Conservation (phyloP, 495 filamentous ascomycete species). For the Neurospora sp. region DNA sequence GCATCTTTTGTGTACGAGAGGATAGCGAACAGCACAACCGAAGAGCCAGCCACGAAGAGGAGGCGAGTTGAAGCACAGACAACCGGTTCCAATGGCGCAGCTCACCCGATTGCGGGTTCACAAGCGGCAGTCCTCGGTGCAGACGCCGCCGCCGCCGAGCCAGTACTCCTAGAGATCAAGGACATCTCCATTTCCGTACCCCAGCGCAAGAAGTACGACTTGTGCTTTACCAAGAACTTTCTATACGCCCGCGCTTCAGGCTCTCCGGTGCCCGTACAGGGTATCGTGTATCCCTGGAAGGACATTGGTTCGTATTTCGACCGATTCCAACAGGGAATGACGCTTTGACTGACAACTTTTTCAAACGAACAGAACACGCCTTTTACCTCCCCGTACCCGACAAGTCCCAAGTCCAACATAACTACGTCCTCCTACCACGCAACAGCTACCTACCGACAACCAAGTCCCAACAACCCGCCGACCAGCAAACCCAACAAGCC, state of each 20-base stretch:
- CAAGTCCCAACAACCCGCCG: slow-evolving; percentile 11
- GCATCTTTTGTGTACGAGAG: slow-evolving; percentile 36
- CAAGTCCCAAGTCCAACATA: slow-evolving; percentile 77
- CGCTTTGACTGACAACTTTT: neutral
- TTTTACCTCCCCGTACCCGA: slow-evolving; percentile 84
- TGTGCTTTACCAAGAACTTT: slow-evolving; percentile 58
- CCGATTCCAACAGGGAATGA: slow-evolving; percentile 12
- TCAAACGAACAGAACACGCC: slow-evolving; percentile 49
- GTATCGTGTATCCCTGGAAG: slow-evolving; percentile 52
- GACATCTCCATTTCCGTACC: slow-evolving; percentile 73
- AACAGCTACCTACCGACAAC: slow-evolving; percentile 38
- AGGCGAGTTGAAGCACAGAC: slow-evolving; percentile 33
- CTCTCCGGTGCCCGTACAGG: slow-evolving; percentile 57
- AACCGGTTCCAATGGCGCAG: slow-evolving; percentile 9
- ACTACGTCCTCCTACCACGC: slow-evolving; percentile 79
- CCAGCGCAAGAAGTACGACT: slow-evolving; percentile 81
- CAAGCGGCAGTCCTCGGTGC: slow-evolving; percentile 1
- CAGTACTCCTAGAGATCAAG: slow-evolving; percentile 49
- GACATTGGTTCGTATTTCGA: slow-evolving; percentile 56
- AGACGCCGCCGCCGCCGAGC: slow-evolving; percentile 33
- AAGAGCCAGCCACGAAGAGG: slow-evolving; percentile 36
- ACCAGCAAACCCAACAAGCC: slow-evolving; percentile 21
- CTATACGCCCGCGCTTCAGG: slow-evolving; percentile 58
- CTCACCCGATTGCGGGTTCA: neutral
- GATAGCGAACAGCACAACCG: slow-evolving; percentile 13